Evolutionary conservation across 1,284 basidiomycete species (phyloP).

Genomic region (Heterobasidion irregulare): DNA sequence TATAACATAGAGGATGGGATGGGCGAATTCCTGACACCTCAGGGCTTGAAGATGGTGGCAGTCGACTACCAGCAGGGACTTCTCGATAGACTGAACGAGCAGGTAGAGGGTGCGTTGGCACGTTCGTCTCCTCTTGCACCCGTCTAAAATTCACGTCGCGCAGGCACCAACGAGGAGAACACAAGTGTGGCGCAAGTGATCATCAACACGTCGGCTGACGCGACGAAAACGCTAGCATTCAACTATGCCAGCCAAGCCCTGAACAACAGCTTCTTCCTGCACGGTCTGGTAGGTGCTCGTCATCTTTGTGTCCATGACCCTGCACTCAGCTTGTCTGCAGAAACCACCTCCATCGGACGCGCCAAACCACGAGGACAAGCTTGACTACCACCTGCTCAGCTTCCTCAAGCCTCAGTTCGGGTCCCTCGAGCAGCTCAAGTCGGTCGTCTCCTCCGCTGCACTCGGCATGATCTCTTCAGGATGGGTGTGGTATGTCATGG

Average conservation of each 20-base stretch:
- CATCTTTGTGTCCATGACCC: slow-evolving; percentile 4
- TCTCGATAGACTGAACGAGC: slow-evolving; percentile 64
- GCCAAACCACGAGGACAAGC: slow-evolving; percentile 33
- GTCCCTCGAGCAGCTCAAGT: slow-evolving; percentile 64
- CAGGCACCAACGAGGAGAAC: slow-evolving; percentile 54
- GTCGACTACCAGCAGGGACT: slow-evolving; percentile 81
- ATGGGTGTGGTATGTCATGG: slow-evolving; percentile 83
- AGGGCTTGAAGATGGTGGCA: slow-evolving; percentile 57
- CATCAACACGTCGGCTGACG: slow-evolving; percentile 58
- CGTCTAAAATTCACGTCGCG: neutral
- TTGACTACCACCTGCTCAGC: slow-evolving; percentile 28
- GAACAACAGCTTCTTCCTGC: slow-evolving; percentile 95
- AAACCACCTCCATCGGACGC: slow-evolving; percentile 37
- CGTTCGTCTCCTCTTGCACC: neutral
- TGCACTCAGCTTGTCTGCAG: slow-evolving; percentile 20
- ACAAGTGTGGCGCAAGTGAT: slow-evolving; percentile 69
- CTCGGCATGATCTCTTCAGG: slow-evolving; percentile 78
- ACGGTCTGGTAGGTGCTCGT: slow-evolving; percentile 56
- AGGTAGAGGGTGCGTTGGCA: slow-evolving; percentile 52
- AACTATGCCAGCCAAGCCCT: slow-evolving; percentile 90
- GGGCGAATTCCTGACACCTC: slow-evolving; percentile 65
- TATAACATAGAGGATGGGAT: slow-evolving; percentile 66
- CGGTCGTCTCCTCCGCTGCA: slow-evolving; percentile 69
- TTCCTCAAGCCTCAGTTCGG: slow-evolving; percentile 51
- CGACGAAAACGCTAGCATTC: slow-evolving; percentile 67